Evolutionary conservation across 306 rosid species (phyloP).

Genomic region (Glycyrrhiza uralensis): DNA sequence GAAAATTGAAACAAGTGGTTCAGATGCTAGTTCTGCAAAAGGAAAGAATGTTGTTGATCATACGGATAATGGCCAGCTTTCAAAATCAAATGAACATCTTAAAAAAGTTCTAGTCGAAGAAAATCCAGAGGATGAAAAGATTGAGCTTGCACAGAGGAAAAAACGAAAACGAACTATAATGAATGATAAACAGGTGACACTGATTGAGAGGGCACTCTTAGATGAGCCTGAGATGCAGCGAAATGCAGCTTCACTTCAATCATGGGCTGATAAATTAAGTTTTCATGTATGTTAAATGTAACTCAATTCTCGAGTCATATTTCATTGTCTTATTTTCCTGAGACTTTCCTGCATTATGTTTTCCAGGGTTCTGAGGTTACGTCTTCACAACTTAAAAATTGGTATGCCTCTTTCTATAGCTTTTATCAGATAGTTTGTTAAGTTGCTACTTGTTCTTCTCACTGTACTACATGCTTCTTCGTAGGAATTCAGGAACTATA

Average conservation of each 20-base stretch:
- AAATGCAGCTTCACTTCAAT: constrained; percentile 60
- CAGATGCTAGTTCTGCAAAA: constrained; percentile 76
- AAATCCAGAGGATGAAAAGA: constrained; percentile 67
- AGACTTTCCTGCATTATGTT: constrained; percentile 39
- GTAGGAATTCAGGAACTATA: background rate
- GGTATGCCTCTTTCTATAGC: constrained; percentile 39
- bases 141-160: constrained; percentile 59
- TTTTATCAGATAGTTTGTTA: background rate
- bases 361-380: constrained; percentile 91
- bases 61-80: constrained; percentile 40
- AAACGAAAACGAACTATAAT: constrained; percentile 90
- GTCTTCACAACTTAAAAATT: constrained; percentile 83
- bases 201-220: constrained; percentile 72
- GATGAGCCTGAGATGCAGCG: constrained; percentile 98
- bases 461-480: background rate
- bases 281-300: constrained; percentile 53
- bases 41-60: constrained; percentile 54
- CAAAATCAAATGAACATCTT: constrained; percentile 45
- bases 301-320: constrained; percentile 15
- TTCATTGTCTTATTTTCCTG: constrained; percentile 14
- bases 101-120: constrained; percentile 48
- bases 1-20: constrained; percentile 86
- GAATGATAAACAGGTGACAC: constrained; percentile 68
- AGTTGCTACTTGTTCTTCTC: background rate
- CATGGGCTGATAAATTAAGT: constrained; percentile 85